Evolutionary conservation across 257 asterid genomes (phyloP), one percentile per base, ranked within the genome.

Genomic region (Scutellaria galericulata): DNA sequence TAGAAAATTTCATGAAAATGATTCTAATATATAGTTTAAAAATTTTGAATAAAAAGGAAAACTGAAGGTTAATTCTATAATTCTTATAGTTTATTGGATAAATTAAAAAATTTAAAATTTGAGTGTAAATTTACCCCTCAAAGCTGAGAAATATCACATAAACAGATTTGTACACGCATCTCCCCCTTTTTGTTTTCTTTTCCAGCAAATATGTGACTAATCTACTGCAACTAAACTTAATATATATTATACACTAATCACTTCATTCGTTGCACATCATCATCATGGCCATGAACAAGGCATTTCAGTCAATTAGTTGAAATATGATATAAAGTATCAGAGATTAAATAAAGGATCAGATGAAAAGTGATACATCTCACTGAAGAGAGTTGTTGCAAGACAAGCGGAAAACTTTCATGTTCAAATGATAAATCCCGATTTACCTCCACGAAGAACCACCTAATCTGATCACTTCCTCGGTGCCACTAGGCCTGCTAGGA

Each of bases 401-500:
- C 31, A 9, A 27, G 9, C 59, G n/a, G 62, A 51, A 15, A 50
- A 35, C n/a, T 27, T 9, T 35, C 14, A 5, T 31, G 37, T 31
- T 31, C 37, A 31, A 3, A 31, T 31, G 37, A 31, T 31, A 31
- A 37, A 47, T 41, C 42, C 47, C 48, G 6, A 14, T 47, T 82
- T 81, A 93, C 85, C 97, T 90, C 98, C 98, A 93, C 1, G 86
- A 71, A 22, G 97, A 90, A 78, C 96, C 97, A 55, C 98, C 98
- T 46, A 93, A 96, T 68, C 90, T 83, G 71, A 93, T 87, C 75
- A 93, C 98, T 80, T 89, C 96, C 75, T 93, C 97, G 0, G 91
- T 85, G 59, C 97, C 94, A 58, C 85, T 74, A 47, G 84, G 81
- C 80, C 87, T 77, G 57, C 48, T 81, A 27, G 85, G 77, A 39